Percentiles rank a stretch among this genome's conserved stretches.
These are phyloP conservation scores for Madurella mycetomatis DNA, from an alignment of 2,329 filamentous ascomycete genomes.

Conservation along the genomic window DNA sequence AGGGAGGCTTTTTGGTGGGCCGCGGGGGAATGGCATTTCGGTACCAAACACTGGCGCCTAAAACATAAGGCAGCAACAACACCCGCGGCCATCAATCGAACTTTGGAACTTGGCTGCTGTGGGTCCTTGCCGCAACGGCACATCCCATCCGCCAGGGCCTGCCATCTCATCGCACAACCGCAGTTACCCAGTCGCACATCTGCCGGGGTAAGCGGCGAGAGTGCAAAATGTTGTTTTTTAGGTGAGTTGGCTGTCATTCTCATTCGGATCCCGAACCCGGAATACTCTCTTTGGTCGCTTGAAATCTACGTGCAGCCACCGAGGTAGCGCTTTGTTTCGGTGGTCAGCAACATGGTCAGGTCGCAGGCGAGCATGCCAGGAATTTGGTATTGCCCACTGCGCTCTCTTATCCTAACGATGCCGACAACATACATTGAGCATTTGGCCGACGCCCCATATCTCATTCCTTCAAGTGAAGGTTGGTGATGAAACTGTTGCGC, in stretches of 20 bases:
- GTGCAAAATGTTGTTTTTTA: slow-evolving; percentile 28
- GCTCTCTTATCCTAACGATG: too few species aligned
- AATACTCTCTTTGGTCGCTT: neutral
- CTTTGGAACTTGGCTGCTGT: neutral
- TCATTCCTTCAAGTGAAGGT: too few species aligned
- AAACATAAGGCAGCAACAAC: neutral
- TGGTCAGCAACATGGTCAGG: too few species aligned
- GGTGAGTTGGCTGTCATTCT: slow-evolving; percentile 17
- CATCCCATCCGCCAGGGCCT: neutral
- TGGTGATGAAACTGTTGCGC: too few species aligned
- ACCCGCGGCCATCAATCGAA: neutral
- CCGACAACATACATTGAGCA: too few species aligned
- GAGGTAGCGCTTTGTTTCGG: too few species aligned
- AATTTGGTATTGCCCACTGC: too few species aligned
- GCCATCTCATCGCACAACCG: neutral
- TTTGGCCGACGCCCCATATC: too few species aligned
- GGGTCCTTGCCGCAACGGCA: neutral
- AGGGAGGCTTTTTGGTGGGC: neutral
- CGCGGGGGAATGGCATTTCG: too few species aligned
- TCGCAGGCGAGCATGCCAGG: too few species aligned
- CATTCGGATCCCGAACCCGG: neutral
- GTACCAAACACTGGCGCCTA: neutral
- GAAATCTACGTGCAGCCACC: neutral
- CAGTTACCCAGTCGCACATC: neutral
- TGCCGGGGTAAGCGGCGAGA: slow-evolving; percentile 1